Percentiles rank a stretch among this genome's conserved stretches.
Conservation (phyloP, 495 filamentous ascomycete genomes). For the Pyronema domesticum region DNA sequence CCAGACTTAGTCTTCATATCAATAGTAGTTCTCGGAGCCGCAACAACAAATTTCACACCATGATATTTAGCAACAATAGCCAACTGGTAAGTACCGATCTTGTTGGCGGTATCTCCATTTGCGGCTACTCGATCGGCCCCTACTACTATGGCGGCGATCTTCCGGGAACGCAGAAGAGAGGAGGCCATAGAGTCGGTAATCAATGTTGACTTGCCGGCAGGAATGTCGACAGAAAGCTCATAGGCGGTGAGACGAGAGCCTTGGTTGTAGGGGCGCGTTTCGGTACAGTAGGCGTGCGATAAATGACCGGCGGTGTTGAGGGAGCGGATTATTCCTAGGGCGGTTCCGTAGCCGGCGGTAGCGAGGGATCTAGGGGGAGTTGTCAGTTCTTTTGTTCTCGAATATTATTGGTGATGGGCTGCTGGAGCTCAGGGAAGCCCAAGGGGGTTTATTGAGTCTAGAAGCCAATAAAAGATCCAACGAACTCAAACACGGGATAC, state of each 20-base stretch:
- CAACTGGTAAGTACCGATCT: constrained; percentile 89
- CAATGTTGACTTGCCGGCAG: constrained; percentile 45
- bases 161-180: constrained; percentile 47
- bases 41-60: constrained; percentile 83
- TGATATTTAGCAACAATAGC: constrained; percentile 75
- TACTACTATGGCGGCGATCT: constrained; percentile 72
- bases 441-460: background rate
- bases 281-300: constrained; percentile 78
- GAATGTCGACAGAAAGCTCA: constrained; percentile 89
- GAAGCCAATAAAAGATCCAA: background rate
- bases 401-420: constrained; percentile 10
- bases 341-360: constrained; percentile 90
- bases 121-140: constrained; percentile 88
- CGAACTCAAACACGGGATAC: background rate
- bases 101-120: constrained; percentile 96
- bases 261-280: constrained; percentile 96
- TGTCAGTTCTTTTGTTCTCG: background rate
- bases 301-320: constrained; percentile 46
- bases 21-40: constrained; percentile 85
- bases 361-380: constrained; percentile 51
- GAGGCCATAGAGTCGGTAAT: constrained; percentile 96
- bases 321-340: constrained; percentile 82
- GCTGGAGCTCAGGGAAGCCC: background rate
- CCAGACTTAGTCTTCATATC: constrained; percentile 66
- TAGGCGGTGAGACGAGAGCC: constrained; percentile 88